Evolutionary conservation across 148 eudicot species (phyloP), one percentile per base, ranked within the genome.

Genomic region (Vaccinium darrowii): DNA sequence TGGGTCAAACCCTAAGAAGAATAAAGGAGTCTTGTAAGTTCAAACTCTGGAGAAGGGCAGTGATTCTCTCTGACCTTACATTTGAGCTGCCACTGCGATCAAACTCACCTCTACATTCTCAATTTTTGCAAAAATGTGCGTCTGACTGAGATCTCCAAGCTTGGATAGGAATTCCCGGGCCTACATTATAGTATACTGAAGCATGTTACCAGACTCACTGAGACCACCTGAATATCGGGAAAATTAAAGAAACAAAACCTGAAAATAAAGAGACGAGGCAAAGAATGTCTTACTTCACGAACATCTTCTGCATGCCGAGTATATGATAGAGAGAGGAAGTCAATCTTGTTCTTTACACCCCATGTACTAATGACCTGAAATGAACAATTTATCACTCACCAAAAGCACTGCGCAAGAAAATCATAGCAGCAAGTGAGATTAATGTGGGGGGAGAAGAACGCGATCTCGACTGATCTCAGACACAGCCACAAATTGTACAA

Each of bases 221-320:
- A 67, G 81, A 84, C 71, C 69, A 43, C 30, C 43, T 25, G 50
- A 81, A 21, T 3, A 56, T 27, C 30, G 43, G 27, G 69, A 65
- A 79, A 49, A 7, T 49, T 3, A 62, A 72, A 82, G 73, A 30
- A 69, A 81, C 43, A 67, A 54, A 6, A 72, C 56, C 43, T 5
- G 7, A 84, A 69, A 43, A 21, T 21, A 36, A 53, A n/a, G 50
- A n/a, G 36, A 18, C 30, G n/a, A 63, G 71, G 49, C 54, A 33
- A 81, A 33, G 0, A 25, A 78, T 53, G 79, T 82, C 90, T 81
- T 91, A 96, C 99, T 87, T 94, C 92, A 76, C 98, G 99, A 86
- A 96, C 98, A 91, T 96, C 99, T 87, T 96, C 95, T 54, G 98
- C 99, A 81, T 95, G 97, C 33, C 99, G 93, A 62, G 99, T 94